Conservation (phyloP, 352 stramenopile genomes). For the Phytopythium aichiense region DNA sequence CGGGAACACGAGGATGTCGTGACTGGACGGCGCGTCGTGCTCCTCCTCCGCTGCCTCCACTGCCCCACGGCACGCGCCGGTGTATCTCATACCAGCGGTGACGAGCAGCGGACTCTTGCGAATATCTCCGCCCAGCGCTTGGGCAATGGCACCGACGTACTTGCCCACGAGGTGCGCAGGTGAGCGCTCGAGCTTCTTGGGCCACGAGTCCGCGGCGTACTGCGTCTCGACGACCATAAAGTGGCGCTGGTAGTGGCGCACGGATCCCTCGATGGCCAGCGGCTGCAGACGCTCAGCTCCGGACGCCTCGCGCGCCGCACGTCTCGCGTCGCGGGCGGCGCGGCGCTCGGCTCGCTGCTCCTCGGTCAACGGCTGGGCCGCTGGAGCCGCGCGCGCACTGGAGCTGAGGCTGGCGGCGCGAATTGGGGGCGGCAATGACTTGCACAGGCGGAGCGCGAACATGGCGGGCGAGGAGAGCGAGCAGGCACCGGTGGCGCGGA, state of each 20-base stretch:
- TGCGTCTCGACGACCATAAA: constrained; percentile 53
- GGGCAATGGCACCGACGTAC: constrained; percentile 24
- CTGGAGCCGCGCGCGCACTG: neutral
- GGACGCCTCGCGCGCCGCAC: constrained; percentile 7
- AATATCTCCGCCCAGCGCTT: constrained; percentile 23
- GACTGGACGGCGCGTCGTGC: constrained; percentile 13
- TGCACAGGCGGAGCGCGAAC: constrained; percentile 1
- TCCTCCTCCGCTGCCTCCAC: constrained; percentile 3
- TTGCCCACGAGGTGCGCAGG: constrained; percentile 48
- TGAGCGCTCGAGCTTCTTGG: constrained; percentile 66
- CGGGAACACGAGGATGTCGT: constrained; percentile 71
- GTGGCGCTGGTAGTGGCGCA: constrained; percentile 52
- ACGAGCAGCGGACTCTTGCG: constrained; percentile 38
- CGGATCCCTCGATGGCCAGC: constrained; percentile 53
- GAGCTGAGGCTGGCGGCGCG: constrained; percentile 2
- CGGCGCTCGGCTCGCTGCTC: constrained; percentile 28
- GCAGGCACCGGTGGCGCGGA: too few species aligned
- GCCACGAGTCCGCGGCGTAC: constrained; percentile 41
- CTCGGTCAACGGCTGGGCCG: constrained; percentile 15
- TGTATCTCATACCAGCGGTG: constrained; percentile 56
- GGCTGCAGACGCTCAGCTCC: constrained; percentile 13
- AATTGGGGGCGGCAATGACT: neutral
- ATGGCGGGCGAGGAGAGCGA: neutral
- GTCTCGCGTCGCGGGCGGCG: constrained; percentile 15
- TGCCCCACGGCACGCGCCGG: constrained; percentile 7